phyloP scores from a whole-genome alignment of 257 asterid genomes.

The Forsythia suspensa region DNA sequence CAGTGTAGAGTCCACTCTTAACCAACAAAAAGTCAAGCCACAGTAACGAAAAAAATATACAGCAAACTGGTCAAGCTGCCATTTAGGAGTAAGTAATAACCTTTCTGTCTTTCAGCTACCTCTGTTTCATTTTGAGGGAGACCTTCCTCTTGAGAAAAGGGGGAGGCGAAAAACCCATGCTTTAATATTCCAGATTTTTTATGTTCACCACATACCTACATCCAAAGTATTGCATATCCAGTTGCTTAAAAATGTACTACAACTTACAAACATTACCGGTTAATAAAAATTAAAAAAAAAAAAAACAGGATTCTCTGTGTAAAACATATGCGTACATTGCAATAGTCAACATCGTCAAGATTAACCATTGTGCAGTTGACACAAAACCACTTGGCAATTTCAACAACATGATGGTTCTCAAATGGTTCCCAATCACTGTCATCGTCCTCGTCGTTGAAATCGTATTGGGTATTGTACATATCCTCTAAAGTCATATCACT shows the following conservation, averaged over 20 bases:
- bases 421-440: conserved; percentile 70
- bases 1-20: neutral
- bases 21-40: neutral
- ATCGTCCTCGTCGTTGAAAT: conserved; percentile 69
- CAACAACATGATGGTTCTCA: conserved; percentile 30
- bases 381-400: conserved; percentile 82
- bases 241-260: conserved; percentile 12
- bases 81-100: conserved; percentile 36
- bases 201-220: conserved; percentile 86
- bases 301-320: neutral
- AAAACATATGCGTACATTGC: conserved; percentile 53
- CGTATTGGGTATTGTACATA: conserved; percentile 59
- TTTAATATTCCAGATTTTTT: conserved; percentile 84
- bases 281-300: neutral
- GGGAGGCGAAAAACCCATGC: conserved; percentile 72
- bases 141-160: conserved; percentile 43
- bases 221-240: conserved; percentile 6
- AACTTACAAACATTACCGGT: neutral
- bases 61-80: neutral
- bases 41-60: neutral
- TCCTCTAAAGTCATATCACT: conserved; percentile 70
- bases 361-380: conserved; percentile 86
- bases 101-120: conserved; percentile 42
- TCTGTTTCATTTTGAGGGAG: conserved; percentile 34
- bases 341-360: conserved; percentile 48